Conservation (phyloP, 768 basidiomycete species). For the Tricholoma saponaceum region DNA sequence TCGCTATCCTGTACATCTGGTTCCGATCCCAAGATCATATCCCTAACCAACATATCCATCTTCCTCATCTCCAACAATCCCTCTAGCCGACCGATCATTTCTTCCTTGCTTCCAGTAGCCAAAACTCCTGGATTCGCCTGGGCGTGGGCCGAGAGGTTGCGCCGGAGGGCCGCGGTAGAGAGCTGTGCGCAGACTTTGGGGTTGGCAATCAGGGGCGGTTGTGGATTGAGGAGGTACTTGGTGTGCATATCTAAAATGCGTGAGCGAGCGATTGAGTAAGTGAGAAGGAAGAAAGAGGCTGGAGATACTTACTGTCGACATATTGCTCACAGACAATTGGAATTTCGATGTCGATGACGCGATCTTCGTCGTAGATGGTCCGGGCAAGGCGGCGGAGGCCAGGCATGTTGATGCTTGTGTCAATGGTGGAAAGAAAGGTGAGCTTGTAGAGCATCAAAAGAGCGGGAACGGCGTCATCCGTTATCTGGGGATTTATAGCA, state of each 20-base stretch:
- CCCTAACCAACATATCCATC: slow-evolving; percentile 48
- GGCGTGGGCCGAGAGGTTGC: slow-evolving; percentile 58
- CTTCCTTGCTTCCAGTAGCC: slow-evolving; percentile 40
- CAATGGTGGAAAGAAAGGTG: slow-evolving; percentile 45
- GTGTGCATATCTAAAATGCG: slow-evolving; percentile 36
- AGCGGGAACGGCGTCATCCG: slow-evolving; percentile 55
- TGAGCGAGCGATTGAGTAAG: background rate
- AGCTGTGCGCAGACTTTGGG: slow-evolving; percentile 37
- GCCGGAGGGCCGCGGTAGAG: slow-evolving; percentile 43
- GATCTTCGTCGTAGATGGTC: slow-evolving; percentile 29
- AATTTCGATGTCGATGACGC: slow-evolving; percentile 48
- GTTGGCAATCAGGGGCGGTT: slow-evolving; percentile 46
- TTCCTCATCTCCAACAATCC: slow-evolving; percentile 42
- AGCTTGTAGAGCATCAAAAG: slow-evolving; percentile 46
- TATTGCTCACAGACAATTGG: slow-evolving; percentile 51
- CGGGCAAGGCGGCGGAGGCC: slow-evolving; percentile 52
- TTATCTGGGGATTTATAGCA: slow-evolving; percentile 46
- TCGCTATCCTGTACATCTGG: too few relatives aligned
- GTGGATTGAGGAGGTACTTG: slow-evolving; percentile 43
- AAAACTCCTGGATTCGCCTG: slow-evolving; percentile 40
- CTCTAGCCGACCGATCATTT: slow-evolving; percentile 46
- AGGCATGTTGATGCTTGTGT: slow-evolving; percentile 51
- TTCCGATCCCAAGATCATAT: slow-evolving; percentile 30
- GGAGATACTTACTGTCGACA: slow-evolving; percentile 40
- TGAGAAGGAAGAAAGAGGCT: too few relatives aligned